Evolutionary conservation across 208 protist species (phyloP), one percentile per base, ranked within the genome.

Genomic region (Trypanosoma mega): DNA sequence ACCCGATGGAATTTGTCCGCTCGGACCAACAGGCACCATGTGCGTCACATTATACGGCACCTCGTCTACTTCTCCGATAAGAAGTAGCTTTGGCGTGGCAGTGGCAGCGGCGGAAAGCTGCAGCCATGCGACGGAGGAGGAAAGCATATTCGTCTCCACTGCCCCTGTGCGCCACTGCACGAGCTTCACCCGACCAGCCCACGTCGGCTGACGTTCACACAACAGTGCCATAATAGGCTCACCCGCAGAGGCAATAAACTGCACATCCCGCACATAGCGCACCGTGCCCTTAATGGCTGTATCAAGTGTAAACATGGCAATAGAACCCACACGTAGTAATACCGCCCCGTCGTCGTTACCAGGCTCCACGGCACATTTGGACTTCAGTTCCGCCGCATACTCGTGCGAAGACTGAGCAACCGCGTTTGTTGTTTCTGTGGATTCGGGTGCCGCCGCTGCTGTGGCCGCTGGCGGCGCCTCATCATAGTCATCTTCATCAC

Each of bases 241-340:
- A 11, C 89, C 78, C 6, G 54, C 31, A 0, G 86, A 85, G 18
- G 80, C 80, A 37, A 96, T 87, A 56, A 96, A 96, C 47, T 90
- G 80, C 30, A 96, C 54, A 61, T 96, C 90, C 4, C 90, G 86
- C 0, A 96, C 72, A 63, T 96, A 91, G 39, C 75, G 81, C 55
- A 93, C 69, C 18, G 66, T 43, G 6, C 61, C 30, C 29, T 88
- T 80, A 9, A 91, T 58, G 9, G 39, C 52, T 67, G 63, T n/a
- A 61, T 65, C 30, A 83, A 71, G 34, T 21, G 76, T 77, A 46
- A 89, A 65, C 26, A 68, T 63, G 29, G 76, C 68, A 29, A 89
- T 63, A 6, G 43, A 0, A 27, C 60, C 57, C 75, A 68, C 60
- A 70, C 64, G 36, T 62, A 50, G 16, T 29, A 64, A 30, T 37